A percentile compares a stretch with the other conserved stretches of the same genome.
Evolutionary conservation across 257 asterid genomes (phyloP).

Genomic region (Ligustrum vulgare): DNA sequence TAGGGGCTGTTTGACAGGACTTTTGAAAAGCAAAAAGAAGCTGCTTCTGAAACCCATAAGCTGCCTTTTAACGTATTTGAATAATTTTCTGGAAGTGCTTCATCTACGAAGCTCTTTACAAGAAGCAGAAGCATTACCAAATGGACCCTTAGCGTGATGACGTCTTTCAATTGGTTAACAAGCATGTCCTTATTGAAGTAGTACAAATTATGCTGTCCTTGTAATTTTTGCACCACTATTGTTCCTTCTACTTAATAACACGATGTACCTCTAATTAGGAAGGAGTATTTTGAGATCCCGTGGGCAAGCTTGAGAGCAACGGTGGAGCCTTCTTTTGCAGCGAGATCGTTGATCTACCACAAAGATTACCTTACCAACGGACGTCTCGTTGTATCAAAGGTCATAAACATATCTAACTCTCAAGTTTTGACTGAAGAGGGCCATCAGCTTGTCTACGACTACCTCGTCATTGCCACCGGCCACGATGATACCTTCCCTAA

Average conservation of each 20-base stretch:
- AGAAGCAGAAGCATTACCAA: too few relatives aligned
- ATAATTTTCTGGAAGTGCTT: too few relatives aligned
- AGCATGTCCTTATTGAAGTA: not conserved
- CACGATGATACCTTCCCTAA: constrained; percentile 57
- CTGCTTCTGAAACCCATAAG: too few relatives aligned
- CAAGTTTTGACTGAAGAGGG: constrained; percentile 70
- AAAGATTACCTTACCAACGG: constrained; percentile 78
- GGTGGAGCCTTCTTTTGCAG: constrained; percentile 77
- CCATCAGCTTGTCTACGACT: constrained; percentile 56
- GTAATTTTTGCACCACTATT: too few relatives aligned
- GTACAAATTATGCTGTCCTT: not conserved
- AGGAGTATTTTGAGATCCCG: constrained; percentile 87
- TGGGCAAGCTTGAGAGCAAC: constrained; percentile 80
- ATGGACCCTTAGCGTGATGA: too few relatives aligned
- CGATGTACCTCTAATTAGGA: constrained; percentile 41
- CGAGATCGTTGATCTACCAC: constrained; percentile 75
- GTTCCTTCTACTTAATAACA: not conserved
- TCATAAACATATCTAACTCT: constrained; percentile 48
- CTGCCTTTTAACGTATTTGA: too few relatives aligned
- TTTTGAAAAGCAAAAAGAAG: too few relatives aligned
- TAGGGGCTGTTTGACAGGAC: too few relatives aligned
- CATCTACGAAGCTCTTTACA: too few relatives aligned
- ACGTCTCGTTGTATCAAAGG: constrained; percentile 63
- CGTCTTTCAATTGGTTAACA: too few relatives aligned
- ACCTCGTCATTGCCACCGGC: constrained; percentile 85